Evolutionary conservation across 306 rosid species (phyloP).

Genomic region (Geum urbanum): DNA sequence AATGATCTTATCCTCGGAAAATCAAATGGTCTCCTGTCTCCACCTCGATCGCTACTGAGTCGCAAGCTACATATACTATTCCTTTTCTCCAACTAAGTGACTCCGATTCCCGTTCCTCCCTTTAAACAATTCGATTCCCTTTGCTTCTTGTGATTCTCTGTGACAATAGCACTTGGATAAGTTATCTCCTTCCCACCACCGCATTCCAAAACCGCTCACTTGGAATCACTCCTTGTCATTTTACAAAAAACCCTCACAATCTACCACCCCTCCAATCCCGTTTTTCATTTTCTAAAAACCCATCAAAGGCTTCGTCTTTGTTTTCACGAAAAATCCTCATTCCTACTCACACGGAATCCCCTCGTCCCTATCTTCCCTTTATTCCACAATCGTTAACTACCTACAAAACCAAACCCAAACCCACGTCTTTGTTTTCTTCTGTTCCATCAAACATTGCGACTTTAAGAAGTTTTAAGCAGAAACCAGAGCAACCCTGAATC

Average conservation of each 20-base stretch:
- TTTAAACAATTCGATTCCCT: neutral
- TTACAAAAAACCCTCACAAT: neutral
- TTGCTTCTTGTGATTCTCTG: neutral
- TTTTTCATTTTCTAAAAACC: neutral
- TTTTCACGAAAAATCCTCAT: neutral
- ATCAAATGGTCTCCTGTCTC: neutral
- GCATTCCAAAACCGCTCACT: neutral
- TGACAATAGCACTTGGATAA: constrained; percentile 1
- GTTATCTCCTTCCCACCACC: constrained; percentile 10
- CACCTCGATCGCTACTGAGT: neutral
- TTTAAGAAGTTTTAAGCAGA: neutral
- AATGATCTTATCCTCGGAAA: neutral
- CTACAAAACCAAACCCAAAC: constrained; percentile 4
- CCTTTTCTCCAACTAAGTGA: neutral
- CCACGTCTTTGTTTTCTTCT: constrained; percentile 16
- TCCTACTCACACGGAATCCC: constrained; percentile 47
- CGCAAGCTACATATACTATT: neutral
- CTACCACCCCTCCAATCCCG: neutral
- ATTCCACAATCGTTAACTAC: constrained; percentile 17
- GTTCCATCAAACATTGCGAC: neutral
- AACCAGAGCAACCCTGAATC: constrained; percentile 4
- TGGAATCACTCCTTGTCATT: neutral
- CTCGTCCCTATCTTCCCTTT: constrained; percentile 28
- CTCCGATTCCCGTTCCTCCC: neutral
- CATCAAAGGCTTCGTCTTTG: constrained; percentile 3